Conservation (phyloP, 208 protist species). For the Leishmania martiniquensis region DNA sequence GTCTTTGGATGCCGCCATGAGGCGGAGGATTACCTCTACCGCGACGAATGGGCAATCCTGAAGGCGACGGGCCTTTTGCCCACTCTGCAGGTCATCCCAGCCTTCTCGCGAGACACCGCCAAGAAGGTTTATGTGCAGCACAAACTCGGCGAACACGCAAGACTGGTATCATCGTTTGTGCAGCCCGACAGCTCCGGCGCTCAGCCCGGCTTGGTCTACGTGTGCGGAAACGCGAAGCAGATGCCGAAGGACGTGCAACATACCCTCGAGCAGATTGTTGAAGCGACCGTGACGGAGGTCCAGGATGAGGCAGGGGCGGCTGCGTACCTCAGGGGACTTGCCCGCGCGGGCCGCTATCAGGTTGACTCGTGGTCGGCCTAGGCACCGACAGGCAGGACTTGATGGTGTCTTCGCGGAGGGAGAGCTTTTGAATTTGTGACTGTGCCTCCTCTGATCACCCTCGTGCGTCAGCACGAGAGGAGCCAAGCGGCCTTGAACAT, state of each 20-base stretch:
- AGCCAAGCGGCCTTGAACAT: no score
- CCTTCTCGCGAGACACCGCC: slow-evolving; percentile 81
- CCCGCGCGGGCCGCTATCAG: slow-evolving; percentile 65
- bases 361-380: slow-evolving; percentile 91
- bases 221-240: slow-evolving; percentile 89
- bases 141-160: slow-evolving; percentile 69
- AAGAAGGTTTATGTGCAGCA: slow-evolving; percentile 92
- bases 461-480: background rate
- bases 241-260: slow-evolving; percentile 82
- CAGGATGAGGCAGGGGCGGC: slow-evolving; percentile 40
- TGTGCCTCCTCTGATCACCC: background rate
- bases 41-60: slow-evolving; percentile 60
- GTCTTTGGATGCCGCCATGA: slow-evolving; percentile 81
- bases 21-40: slow-evolving; percentile 80
- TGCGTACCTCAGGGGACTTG: slow-evolving; percentile 40
- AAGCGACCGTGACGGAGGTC: slow-evolving; percentile 47
- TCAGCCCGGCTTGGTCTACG: slow-evolving; percentile 45
- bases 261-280: slow-evolving; percentile 58
- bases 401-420: no score
- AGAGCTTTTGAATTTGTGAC: no score
- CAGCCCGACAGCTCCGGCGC: slow-evolving; percentile 24
- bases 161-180: slow-evolving; percentile 53
- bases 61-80: slow-evolving; percentile 30
- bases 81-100: slow-evolving; percentile 64
- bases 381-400: background rate